Conservation (phyloP, 371 early-diverging fungal species). For the Circinella minor region DNA sequence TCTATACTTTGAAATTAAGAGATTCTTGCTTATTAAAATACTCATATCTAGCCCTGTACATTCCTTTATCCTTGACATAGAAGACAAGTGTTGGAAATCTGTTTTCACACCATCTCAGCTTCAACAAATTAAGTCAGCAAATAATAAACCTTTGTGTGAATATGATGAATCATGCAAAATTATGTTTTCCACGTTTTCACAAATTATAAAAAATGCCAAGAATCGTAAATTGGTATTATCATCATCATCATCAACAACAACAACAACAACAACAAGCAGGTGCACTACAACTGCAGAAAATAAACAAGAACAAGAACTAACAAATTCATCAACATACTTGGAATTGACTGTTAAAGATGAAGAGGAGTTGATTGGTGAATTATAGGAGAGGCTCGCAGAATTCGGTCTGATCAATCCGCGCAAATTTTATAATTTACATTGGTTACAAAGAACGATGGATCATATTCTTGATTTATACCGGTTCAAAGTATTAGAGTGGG, state of each 20-base stretch:
- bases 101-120: background rate
- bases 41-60: background rate
- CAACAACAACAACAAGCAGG: background rate
- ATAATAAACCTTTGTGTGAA: background rate
- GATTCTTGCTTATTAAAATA: background rate
- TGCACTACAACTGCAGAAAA: too few species aligned
- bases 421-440: background rate
- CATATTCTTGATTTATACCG: background rate
- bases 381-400: background rate
- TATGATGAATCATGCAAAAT: background rate
- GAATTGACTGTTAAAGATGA: background rate
- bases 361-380: background rate
- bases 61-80: background rate
- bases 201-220: background rate
- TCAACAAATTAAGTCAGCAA: background rate
- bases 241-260: background rate
- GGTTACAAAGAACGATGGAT: constrained; percentile 1
- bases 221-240: background rate
- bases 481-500: background rate
- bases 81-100: background rate
- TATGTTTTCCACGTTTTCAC: background rate
- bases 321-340: background rate
- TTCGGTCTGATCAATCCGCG: background rate
- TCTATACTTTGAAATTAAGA: background rate
- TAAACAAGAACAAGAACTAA: background rate